These are phyloP conservation scores for Penicillium sp. DNA, from an alignment of 2,329 filamentous ascomycete genomes.

Conservation along the genomic window DNA sequence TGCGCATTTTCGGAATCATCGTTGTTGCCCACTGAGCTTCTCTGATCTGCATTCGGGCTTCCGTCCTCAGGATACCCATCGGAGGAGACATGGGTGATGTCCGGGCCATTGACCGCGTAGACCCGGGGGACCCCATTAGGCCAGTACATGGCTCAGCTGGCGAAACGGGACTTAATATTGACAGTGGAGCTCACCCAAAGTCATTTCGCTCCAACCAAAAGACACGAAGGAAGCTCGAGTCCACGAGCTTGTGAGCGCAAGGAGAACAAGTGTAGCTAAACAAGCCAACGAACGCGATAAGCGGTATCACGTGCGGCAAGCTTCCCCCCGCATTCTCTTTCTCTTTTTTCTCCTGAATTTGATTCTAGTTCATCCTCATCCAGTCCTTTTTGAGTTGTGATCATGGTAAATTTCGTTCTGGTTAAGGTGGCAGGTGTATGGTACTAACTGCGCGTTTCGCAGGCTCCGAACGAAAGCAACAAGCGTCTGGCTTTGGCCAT, in stretches of 20 bases:
- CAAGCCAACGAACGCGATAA: constrained; percentile 20
- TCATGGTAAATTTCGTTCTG: constrained; percentile 19
- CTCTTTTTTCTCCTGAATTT: constrained; percentile 12
- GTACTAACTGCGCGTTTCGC: constrained; percentile 1
- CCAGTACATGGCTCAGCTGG: constrained; percentile 45
- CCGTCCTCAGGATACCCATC: constrained; percentile 23
- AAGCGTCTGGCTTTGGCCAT: constrained; percentile 96
- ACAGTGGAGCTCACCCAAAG: constrained; percentile 32
- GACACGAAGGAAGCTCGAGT: not conserved
- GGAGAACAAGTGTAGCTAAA: constrained; percentile 2
- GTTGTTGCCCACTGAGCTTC: constrained; percentile 25
- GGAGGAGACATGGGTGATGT: constrained; percentile 28
- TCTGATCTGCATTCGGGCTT: constrained; percentile 18
- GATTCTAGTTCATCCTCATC: constrained; percentile 2
- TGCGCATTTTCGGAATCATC: constrained; percentile 5
- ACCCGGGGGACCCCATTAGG: constrained; percentile 48
- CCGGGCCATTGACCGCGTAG: constrained; percentile 45
- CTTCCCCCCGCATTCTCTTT: constrained; percentile 22
- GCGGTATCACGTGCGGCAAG: constrained; percentile 22
- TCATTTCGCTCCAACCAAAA: constrained; percentile 31
- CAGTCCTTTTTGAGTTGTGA: constrained; percentile 2
- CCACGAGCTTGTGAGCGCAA: not conserved
- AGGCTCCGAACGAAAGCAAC: constrained; percentile 51
- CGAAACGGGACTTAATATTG: constrained; percentile 23
- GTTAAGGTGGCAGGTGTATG: not conserved